Base-by-base conservation (phyloP, 345 rosid genomes). In the Adansonia digitata region DNA sequence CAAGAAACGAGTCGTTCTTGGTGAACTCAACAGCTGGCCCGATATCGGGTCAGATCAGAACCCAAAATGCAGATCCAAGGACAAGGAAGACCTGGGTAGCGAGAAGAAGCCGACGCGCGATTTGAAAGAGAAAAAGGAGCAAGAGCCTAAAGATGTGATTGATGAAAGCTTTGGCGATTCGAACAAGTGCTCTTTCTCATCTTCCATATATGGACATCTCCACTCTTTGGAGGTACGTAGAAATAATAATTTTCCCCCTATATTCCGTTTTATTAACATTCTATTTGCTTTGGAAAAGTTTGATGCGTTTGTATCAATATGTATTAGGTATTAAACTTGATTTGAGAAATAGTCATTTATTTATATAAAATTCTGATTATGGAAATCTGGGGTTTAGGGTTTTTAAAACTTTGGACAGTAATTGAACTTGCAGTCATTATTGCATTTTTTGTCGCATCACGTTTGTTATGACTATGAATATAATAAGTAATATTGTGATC, bases 141-240 rank as follows among this genome's bases (percentile, higher is more conserved):
- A 27, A 29, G 57, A 69, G 18, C 40, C 57, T 69, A 48, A 12
- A 15, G 12, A 48, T 29, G 42, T 27, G 26, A 27, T 69, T 9
- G 57, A 29, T 7, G 57, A 48, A 29, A 71, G 73, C 40, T 29
- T 51, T 26, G 40, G 60, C 64, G 69, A 59, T 52, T 12, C 53
- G 42, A 72, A 35, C 12, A 82, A 66, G 35, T 52, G 69, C 17
- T 56, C 64, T 34, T 70, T 24, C 71, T 53, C 71, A 5, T 78
- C 78, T 60, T 67, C 84, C 52, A 55, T 78, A 6, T 75, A 75
- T 56, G 53, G 62, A 37, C 60, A 82, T 82, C 81, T 78, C 42
- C 77, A 53, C 46, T 71, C 72, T n/a, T 37, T 82, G 68, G 84
- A 82, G 84, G 84, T 82, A 75, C 9, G 13, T 12, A 20, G 11